phyloP scores from a whole-genome alignment of 257 asterid species.

The Lycium ferocissimum region DNA sequence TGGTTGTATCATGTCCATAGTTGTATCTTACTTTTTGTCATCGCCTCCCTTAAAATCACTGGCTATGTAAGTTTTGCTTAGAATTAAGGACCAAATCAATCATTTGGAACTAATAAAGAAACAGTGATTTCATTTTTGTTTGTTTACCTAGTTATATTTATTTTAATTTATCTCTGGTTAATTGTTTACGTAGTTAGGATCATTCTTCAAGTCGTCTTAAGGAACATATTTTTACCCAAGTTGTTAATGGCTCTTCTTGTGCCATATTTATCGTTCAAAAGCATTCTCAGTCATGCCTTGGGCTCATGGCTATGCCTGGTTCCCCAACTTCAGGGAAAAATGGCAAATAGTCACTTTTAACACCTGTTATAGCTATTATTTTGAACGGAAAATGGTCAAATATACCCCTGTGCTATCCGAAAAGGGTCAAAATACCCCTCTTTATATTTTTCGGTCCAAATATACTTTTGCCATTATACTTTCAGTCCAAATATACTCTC shows the following conservation, averaged over 20 bases:
- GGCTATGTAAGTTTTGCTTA: constrained; percentile 23
- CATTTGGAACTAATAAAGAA: background rate
- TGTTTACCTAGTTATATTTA: background rate
- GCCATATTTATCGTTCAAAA: background rate
- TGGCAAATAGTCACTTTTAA: no score
- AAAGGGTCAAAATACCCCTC: no score
- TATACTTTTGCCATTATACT: no score
- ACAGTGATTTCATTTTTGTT: background rate
- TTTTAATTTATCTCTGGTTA: background rate
- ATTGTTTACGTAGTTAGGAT: background rate
- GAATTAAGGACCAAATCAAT: background rate
- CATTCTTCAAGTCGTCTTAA: background rate
- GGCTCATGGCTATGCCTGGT: no score
- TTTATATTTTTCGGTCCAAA: no score
- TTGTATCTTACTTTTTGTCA: background rate
- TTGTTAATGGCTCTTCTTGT: background rate
- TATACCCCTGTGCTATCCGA: no score
- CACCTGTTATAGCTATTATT: no score
- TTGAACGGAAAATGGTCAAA: no score
- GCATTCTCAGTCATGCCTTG: no score
- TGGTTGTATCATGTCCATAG: background rate
- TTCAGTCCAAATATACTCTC: no score
- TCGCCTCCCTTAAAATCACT: background rate
- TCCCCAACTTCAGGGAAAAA: no score
- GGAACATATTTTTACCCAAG: background rate